Evolutionary conservation across 2,329 filamentous ascomycete genomes (phyloP).

Genomic region (Colletotrichum eleusines): DNA sequence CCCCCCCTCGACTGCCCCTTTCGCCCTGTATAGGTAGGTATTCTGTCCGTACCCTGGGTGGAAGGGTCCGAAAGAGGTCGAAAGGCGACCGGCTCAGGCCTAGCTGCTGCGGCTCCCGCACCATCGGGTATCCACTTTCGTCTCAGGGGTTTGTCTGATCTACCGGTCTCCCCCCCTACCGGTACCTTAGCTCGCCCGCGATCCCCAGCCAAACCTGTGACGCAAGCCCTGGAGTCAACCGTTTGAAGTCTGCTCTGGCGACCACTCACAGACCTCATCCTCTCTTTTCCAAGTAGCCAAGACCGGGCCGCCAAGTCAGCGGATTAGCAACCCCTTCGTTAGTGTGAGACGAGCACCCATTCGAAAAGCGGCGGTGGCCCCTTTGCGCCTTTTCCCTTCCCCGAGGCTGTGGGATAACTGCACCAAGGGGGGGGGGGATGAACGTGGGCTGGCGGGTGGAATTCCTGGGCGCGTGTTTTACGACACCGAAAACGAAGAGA

Average conservation of each 20-base stretch:
- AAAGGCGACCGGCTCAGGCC: constrained; percentile 13
- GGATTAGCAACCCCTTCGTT: background rate
- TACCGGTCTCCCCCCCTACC: constrained; percentile 27
- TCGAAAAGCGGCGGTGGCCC: background rate
- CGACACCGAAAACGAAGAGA: background rate
- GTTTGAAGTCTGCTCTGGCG: constrained; percentile 33
- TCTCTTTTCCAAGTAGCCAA: constrained; percentile 25
- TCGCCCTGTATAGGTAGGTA: background rate
- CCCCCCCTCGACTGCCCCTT: background rate
- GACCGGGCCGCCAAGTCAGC: constrained; percentile 29
- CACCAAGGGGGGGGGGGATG: no score
- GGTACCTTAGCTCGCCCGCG: constrained; percentile 14
- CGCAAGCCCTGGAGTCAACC: constrained; percentile 22
- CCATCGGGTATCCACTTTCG: constrained; percentile 28
- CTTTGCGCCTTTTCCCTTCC: background rate
- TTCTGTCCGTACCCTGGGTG: background rate
- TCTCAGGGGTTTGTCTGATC: constrained; percentile 42
- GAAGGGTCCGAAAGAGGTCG: background rate
- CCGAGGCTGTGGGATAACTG: background rate
- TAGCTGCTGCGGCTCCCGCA: constrained; percentile 11
- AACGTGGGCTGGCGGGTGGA: no score
- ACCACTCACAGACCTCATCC: constrained; percentile 25
- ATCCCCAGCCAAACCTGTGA: constrained; percentile 31
- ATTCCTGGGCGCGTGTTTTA: constrained; percentile 17
- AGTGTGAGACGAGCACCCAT: background rate